Evolutionary conservation across 805 yeast genomes (phyloP).

Genomic region (Diddensiella santjacobensis): DNA sequence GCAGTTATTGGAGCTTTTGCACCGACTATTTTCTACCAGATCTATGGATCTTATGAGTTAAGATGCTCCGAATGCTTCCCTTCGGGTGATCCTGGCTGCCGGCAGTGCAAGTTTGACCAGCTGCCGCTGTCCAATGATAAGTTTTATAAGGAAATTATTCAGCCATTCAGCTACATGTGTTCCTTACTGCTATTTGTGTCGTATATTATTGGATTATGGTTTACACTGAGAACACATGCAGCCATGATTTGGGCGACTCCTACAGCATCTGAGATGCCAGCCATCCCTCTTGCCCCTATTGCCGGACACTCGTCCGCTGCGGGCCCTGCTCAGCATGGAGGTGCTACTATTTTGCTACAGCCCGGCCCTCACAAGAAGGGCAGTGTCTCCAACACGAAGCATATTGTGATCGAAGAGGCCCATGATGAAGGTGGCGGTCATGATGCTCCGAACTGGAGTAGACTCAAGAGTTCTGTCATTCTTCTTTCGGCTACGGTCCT

Average conservation of each 20-base stretch:
- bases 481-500: conserved; percentile 77
- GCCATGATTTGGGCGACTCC: conserved; percentile 90
- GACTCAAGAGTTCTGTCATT: conserved; percentile 76
- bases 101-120: conserved; percentile 70
- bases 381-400: conserved; percentile 1
- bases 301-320: conserved; percentile 2
- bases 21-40: conserved; percentile 84
- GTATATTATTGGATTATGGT: conserved; percentile 83
- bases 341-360: background rate
- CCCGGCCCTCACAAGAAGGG: conserved; percentile 5
- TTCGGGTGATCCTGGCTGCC: conserved; percentile 40
- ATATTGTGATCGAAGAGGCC: conserved; percentile 2
- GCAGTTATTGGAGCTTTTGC: conserved; percentile 89
- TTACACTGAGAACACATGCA: conserved; percentile 94
- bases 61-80: conserved; percentile 56
- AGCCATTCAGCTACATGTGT: conserved; percentile 79
- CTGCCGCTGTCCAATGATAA: conserved; percentile 64
- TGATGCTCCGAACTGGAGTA: conserved; percentile 97
- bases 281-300: conserved; percentile 8
- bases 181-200: conserved; percentile 78
- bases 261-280: conserved; percentile 36
- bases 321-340: background rate
- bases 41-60: conserved; percentile 82
- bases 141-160: conserved; percentile 62
- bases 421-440: conserved; percentile 57